Percentiles rank a stretch among this genome's conserved stretches.
Evolutionary conservation across 768 basidiomycete species (phyloP).

Genomic region (Panellus pusillus): DNA sequence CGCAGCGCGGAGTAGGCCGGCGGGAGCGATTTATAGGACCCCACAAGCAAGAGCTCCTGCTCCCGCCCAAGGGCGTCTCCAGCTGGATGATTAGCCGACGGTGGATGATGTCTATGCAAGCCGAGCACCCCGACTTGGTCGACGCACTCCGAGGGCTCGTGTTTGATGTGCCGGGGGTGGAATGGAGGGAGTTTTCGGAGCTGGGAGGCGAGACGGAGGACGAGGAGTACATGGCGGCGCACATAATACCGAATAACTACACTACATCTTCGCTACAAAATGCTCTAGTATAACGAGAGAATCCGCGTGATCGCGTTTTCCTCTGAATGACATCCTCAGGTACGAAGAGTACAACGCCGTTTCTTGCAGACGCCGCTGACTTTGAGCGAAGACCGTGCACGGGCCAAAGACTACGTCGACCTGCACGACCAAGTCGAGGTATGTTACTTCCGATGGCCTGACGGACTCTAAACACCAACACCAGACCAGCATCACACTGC

Average conservation of each 20-base stretch:
- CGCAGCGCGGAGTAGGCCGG: conserved; percentile 59
- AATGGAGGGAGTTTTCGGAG: conserved; percentile 47
- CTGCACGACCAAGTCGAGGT: conserved; percentile 93
- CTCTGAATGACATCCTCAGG: too few species aligned
- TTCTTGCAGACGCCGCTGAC: background rate
- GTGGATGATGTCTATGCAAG: conserved; percentile 51
- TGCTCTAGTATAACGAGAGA: conserved; percentile 30
- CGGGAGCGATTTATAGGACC: conserved; percentile 54
- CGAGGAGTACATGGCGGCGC: conserved; percentile 25
- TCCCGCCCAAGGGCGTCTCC: conserved; percentile 65
- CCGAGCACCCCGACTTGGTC: conserved; percentile 47
- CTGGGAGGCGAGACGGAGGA: conserved; percentile 55
- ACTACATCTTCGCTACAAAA: conserved; percentile 37
- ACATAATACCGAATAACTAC: conserved; percentile 20
- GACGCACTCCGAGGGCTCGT: conserved; percentile 44
- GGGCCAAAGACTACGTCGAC: conserved; percentile 71
- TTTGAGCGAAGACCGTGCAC: conserved; percentile 33
- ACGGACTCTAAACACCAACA: conserved; percentile 5
- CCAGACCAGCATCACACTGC: conserved; percentile 81
- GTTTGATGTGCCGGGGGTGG: conserved; percentile 46
- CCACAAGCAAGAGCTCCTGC: conserved; percentile 52
- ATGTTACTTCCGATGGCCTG: conserved; percentile 5
- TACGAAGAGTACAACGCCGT: conserved; percentile 23
- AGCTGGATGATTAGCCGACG: conserved; percentile 76
- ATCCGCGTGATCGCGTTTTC: background rate